These are phyloP conservation scores for Magnusiomyces clavatus DNA, from an alignment of 1,139 yeast genomes.

Conservation along the genomic window DNA sequence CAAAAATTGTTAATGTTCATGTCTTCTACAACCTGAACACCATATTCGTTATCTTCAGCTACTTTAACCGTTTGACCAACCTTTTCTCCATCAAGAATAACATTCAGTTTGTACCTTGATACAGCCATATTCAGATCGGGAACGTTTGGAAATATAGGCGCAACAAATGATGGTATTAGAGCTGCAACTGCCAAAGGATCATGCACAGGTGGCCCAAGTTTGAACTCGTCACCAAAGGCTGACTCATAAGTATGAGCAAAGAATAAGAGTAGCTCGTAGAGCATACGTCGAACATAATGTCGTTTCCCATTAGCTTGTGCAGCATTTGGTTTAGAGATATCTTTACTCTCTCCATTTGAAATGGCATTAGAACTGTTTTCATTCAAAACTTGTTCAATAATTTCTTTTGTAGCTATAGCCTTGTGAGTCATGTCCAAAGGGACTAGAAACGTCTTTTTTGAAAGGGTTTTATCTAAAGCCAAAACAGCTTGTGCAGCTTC, in stretches of 20 bases:
- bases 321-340: constrained; percentile 29
- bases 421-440: constrained; percentile 70
- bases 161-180: constrained; percentile 41
- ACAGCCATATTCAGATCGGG: constrained; percentile 27
- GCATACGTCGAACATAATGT: constrained; percentile 43
- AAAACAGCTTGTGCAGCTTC: constrained; percentile 58
- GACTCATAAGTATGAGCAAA: constrained; percentile 43
- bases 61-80: constrained; percentile 22
- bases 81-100: constrained; percentile 31
- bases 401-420: constrained; percentile 47
- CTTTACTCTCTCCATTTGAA: constrained; percentile 20
- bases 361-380: constrained; percentile 20
- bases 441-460: constrained; percentile 45
- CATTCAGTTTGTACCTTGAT: constrained; percentile 33
- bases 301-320: constrained; percentile 4
- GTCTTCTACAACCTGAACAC: constrained; percentile 40
- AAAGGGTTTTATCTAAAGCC: constrained; percentile 30
- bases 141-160: constrained; percentile 21
- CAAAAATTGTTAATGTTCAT: constrained; percentile 47
- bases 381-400: constrained; percentile 28
- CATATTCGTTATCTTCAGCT: constrained; percentile 30
- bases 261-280: constrained; percentile 49
- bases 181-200: constrained; percentile 70
- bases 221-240: constrained; percentile 35
- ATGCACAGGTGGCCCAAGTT: constrained; percentile 68